Evolutionary conservation across 2,329 filamentous ascomycete genomes (phyloP).

Genomic region (Xylariomycetidae sp.): DNA sequence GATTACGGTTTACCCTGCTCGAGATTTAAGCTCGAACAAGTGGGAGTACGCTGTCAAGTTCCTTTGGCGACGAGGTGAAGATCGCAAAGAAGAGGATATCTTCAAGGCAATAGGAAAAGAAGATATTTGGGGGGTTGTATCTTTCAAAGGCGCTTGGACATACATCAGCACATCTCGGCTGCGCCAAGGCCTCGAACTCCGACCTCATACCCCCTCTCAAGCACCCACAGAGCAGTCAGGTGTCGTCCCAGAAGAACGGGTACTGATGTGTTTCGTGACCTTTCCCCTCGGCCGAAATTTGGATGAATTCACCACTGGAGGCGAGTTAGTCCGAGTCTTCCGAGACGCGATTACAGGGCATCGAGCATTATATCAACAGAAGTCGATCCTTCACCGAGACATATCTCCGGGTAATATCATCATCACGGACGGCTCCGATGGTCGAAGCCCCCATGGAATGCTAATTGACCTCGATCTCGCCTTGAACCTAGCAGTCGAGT

Average conservation of each 20-base stretch:
- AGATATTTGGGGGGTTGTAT: neutral
- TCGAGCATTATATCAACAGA: slow-evolving; percentile 8
- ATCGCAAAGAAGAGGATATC: neutral
- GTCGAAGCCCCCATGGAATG: slow-evolving; percentile 7
- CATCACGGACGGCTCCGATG: slow-evolving; percentile 5
- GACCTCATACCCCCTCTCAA: neutral
- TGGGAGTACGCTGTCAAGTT: neutral
- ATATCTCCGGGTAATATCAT: slow-evolving; percentile 13
- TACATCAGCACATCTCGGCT: neutral
- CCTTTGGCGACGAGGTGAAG: neutral
- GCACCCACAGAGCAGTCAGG: no score
- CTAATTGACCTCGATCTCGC: slow-evolving; percentile 14
- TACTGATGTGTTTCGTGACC: slow-evolving; percentile 1
- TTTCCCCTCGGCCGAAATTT: slow-evolving; percentile 5
- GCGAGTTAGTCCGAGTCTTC: slow-evolving; percentile 9
- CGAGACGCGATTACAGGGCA: slow-evolving; percentile 11
- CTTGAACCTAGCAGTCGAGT: slow-evolving; percentile 1
- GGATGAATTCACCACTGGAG: slow-evolving; percentile 1
- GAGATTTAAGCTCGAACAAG: neutral
- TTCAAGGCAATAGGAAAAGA: neutral
- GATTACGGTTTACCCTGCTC: neutral
- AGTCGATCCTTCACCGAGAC: slow-evolving; percentile 12
- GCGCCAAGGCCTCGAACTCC: neutral
- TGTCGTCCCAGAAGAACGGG: neutral
- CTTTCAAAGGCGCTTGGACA: neutral